These are phyloP conservation scores for Zea mays DNA, from an alignment of 176 grass and related monocot species.

Conservation along the genomic window DNA sequence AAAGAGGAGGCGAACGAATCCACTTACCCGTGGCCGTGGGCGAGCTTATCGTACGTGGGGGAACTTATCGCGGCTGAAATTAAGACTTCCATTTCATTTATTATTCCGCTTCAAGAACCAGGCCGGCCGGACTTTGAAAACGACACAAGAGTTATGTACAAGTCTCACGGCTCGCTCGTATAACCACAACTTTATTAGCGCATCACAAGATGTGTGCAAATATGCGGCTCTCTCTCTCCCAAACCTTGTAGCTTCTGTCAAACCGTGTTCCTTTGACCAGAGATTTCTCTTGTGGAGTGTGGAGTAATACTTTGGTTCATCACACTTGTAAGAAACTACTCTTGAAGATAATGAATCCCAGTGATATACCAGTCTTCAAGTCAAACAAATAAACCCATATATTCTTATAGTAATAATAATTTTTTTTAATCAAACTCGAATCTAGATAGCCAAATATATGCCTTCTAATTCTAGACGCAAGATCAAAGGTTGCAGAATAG, in stretches of 20 bases:
- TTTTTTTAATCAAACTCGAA: background rate
- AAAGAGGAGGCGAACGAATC: background rate
- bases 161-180: background rate
- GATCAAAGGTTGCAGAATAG: background rate
- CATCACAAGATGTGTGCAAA: background rate
- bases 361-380: background rate
- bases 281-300: background rate
- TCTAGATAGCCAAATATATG: background rate
- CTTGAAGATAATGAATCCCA: background rate
- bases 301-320: background rate
- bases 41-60: background rate
- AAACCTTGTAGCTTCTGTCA: background rate
- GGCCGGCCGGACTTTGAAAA: too few species aligned
- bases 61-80: slow-evolving; percentile 6
- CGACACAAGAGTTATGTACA: background rate
- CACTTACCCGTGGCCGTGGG: background rate
- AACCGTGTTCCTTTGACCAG: background rate
- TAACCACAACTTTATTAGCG: background rate
- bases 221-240: background rate
- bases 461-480: background rate
- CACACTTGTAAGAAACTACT: background rate
- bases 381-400: background rate
- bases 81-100: slow-evolving; percentile 29
- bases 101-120: slow-evolving; percentile 16
- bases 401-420: background rate